phyloP scores from a whole-genome alignment of 1,139 yeast genomes.

The Hansenula sp. region DNA sequence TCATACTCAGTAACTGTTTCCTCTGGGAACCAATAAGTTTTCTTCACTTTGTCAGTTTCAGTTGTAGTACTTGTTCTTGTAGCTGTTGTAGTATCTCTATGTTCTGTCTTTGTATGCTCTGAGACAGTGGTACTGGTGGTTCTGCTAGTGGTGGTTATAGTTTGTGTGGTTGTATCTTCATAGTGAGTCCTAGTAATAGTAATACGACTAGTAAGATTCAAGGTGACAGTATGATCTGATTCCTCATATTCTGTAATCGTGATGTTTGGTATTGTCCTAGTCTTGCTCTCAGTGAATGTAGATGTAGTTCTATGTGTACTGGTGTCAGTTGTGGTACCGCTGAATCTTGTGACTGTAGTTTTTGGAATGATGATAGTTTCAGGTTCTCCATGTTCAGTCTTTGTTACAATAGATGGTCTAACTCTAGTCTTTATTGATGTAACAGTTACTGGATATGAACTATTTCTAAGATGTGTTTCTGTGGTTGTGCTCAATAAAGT shows the following conservation, averaged over 20 bases:
- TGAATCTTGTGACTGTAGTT: constrained; percentile 11
- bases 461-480: too few species aligned
- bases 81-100: constrained; percentile 10
- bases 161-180: constrained; percentile 11
- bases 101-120: constrained; percentile 12
- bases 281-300: constrained; percentile 11
- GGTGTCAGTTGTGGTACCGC: constrained; percentile 11
- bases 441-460: constrained; percentile 3
- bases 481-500: too few species aligned
- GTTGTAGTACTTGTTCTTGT: constrained; percentile 16
- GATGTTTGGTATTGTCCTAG: constrained; percentile 14
- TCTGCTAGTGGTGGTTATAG: constrained; percentile 14
- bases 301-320: constrained; percentile 9
- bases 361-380: constrained; percentile 11
- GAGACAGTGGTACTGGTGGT: constrained; percentile 17
- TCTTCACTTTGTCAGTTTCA: constrained; percentile 9
- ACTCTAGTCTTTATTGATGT: constrained; percentile 15
- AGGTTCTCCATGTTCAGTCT: constrained; percentile 10
- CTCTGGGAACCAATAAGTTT: constrained; percentile 19
- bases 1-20: constrained; percentile 19
- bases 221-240: constrained; percentile 17
- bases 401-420: constrained; percentile 13
- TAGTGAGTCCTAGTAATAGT: constrained; percentile 13
- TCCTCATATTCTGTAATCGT: constrained; percentile 18
- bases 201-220: background rate